phyloP scores from a whole-genome alignment of 2,329 filamentous ascomycete genomes.

The Fusarium nematophilum region DNA sequence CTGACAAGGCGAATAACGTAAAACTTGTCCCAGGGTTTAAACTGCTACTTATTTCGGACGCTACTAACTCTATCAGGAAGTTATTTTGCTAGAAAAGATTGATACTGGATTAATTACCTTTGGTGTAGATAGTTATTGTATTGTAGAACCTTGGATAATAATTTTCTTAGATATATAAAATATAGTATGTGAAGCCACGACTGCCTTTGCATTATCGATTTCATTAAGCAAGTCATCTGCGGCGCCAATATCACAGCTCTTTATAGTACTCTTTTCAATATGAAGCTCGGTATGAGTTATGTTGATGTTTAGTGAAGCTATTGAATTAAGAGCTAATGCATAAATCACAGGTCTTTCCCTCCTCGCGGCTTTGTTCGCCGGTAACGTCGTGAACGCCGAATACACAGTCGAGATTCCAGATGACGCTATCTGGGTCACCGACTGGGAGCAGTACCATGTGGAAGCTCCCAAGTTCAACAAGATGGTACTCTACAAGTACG shows the following conservation, averaged over 20 bases:
- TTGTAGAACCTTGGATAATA: no score
- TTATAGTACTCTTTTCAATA: no score
- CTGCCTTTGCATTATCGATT: background rate
- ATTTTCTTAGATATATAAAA: no score
- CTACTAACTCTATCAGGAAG: background rate
- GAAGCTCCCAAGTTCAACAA: background rate
- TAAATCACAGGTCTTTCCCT: background rate
- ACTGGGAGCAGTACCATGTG: background rate
- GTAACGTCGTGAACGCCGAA: background rate
- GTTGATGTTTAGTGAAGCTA: background rate
- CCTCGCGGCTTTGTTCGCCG: background rate
- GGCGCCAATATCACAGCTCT: background rate
- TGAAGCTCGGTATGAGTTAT: background rate
- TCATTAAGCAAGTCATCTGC: background rate
- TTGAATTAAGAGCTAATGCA: background rate
- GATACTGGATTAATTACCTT: no score
- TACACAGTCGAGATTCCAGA: background rate
- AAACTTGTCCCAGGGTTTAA: background rate
- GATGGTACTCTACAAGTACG: background rate
- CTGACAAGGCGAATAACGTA: background rate
- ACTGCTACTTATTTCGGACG: no score
- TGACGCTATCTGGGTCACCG: background rate
- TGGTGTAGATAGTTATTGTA: no score
- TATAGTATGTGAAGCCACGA: no score
- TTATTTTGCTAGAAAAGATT: no score